Evolutionary conservation across 148 eudicot genomes (phyloP), one percentile per base, ranked within the genome.

Genomic region (Hydrangea macrophylla): DNA sequence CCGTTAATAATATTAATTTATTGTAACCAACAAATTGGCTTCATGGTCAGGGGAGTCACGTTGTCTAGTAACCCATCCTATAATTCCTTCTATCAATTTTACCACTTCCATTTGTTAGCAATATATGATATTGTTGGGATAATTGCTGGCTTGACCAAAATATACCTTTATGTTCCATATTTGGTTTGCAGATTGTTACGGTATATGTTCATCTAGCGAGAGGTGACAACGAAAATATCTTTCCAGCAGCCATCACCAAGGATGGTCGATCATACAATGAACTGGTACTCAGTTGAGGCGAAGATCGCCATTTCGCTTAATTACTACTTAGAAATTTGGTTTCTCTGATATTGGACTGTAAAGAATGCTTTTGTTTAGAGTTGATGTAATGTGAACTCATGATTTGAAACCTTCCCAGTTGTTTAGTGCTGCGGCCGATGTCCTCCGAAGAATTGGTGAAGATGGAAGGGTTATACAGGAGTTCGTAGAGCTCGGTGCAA

Each of bases 231-330:
- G 82, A 80, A 12, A 89, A 82, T 67, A 88, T 89, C 61, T 94
- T 94, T 58, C 86, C 99, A 8, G 77, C 91, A 40, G 97, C 99
- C 59, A 94, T 94, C 58, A 85, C 84, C 60, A 94, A 64, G 83
- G 99, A 94, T 80, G 97, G 97, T 62, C 86, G 99, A 20, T 94
- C 99, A 53, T 94, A 94, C 80, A 94, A 84, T 68, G 96, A 91
- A 50, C 93, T 91, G 96, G 99, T 94, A 69, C 45, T 26, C 45
- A 55, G 62, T 76, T 53, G 75, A 33, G 15, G 54, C 3, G 7
- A n/a, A 48, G n/a, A 2, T 17, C 35, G 7, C 27, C n/a, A 26
- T 65, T 36, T 63, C 32, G 50, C 10, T 20, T 20, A 7, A 9
- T n/a, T n/a, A n/a, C n/a, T n/a, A n/a, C n/a, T n/a, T n/a, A n/a